Percentiles rank a stretch among this genome's conserved stretches.
phyloP scores from a whole-genome alignment of 441 rosid species.

The Adansonia rubrostipa region DNA sequence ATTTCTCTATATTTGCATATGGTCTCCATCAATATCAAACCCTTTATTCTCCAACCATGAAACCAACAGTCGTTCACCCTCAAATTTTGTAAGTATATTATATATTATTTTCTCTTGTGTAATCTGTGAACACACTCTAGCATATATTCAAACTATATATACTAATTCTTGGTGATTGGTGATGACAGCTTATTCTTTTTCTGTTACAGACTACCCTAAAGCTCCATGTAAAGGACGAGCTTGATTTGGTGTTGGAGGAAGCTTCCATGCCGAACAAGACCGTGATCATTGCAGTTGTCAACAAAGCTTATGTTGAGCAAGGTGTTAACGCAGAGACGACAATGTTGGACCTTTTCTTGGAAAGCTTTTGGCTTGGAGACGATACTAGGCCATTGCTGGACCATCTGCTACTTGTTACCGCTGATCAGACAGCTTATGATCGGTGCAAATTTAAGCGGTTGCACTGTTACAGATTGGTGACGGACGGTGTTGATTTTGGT shows the following conservation, averaged over 20 bases:
- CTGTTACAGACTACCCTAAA: neutral
- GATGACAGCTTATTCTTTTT: neutral
- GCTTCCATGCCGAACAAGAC: slow-evolving; percentile 68
- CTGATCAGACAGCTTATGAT: slow-evolving; percentile 64
- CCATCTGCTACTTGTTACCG: slow-evolving; percentile 59
- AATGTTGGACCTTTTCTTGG: slow-evolving; percentile 76
- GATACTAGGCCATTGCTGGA: slow-evolving; percentile 56
- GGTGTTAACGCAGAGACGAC: slow-evolving; percentile 39
- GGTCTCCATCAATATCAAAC: slow-evolving; percentile 23
- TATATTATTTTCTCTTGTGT: neutral
- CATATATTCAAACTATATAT: no score
- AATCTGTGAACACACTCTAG: neutral
- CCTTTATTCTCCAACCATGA: neutral
- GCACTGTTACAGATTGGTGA: slow-evolving; percentile 65
- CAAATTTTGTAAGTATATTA: slow-evolving; percentile 6
- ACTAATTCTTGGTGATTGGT: neutral
- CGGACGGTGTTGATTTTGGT: slow-evolving; percentile 54
- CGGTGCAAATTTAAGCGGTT: slow-evolving; percentile 63
- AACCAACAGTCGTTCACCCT: neutral
- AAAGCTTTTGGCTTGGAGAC: slow-evolving; percentile 81
- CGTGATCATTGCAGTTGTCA: slow-evolving; percentile 66
- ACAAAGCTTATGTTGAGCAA: slow-evolving; percentile 70
- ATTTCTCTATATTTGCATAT: slow-evolving; percentile 4
- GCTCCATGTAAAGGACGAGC: slow-evolving; percentile 39
- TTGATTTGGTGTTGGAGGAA: slow-evolving; percentile 41